These are phyloP conservation scores for Rhizopogon rudus DNA, from an alignment of 768 basidiomycete species.

Conservation along the genomic window DNA sequence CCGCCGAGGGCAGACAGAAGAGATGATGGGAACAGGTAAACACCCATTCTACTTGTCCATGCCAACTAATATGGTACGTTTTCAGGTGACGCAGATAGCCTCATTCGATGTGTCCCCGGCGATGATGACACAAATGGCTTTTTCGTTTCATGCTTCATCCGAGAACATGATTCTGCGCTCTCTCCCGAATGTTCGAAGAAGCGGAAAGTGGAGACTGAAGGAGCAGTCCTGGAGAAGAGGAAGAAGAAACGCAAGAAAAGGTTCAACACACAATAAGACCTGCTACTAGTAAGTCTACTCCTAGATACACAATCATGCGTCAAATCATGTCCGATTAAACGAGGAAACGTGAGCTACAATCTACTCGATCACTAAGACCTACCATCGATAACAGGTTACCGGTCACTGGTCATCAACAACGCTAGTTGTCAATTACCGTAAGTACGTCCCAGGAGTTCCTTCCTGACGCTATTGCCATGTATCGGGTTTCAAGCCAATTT, in stretches of 20 bases:
- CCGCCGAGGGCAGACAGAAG: conserved; percentile 68
- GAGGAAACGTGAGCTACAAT: conserved; percentile 14
- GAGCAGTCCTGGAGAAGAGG: conserved; percentile 13
- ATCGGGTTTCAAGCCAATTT: too few relatives aligned
- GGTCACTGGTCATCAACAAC: conserved; percentile 16
- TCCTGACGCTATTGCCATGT: too few relatives aligned
- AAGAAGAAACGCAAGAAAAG: conserved; percentile 10
- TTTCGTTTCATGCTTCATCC: conserved; percentile 91
- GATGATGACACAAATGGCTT: conserved; percentile 95
- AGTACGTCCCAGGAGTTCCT: conserved; percentile 14
- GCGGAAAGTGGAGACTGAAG: conserved; percentile 24
- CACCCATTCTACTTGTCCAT: neutral
- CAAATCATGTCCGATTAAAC: neutral
- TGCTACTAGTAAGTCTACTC: neutral
- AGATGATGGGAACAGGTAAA: conserved; percentile 53
- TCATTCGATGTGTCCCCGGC: conserved; percentile 71
- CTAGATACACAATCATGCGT: neutral
- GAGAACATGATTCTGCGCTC: neutral
- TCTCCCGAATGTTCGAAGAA: conserved; percentile 3
- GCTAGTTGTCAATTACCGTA: conserved; percentile 28
- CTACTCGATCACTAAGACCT: conserved; percentile 20
- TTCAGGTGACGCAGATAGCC: conserved; percentile 51
- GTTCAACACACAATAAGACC: neutral
- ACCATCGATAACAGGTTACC: conserved; percentile 18
- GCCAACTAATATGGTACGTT: neutral